These are phyloP conservation scores for Quercus rubra DNA, from an alignment of 306 rosid species.

Conservation along the genomic window DNA sequence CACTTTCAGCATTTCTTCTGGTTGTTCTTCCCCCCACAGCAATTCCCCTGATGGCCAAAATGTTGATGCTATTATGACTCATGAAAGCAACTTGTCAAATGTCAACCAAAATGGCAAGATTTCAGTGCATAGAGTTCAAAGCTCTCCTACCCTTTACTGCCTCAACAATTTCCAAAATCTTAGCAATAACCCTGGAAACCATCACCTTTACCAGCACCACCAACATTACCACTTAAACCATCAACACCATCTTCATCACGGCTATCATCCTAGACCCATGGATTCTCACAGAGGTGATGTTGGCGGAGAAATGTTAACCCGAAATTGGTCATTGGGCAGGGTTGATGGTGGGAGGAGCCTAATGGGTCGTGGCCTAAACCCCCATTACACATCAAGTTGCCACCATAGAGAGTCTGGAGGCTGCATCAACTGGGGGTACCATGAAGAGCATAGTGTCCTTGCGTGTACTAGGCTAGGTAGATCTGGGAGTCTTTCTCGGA, in stretches of 20 bases:
- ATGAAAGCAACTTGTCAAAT: constrained; percentile 17
- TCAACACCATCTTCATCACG: constrained; percentile 7
- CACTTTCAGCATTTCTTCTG: constrained; percentile 27
- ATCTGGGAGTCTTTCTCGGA: constrained; percentile 31
- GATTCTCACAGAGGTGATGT: constrained; percentile 16
- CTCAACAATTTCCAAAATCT: constrained; percentile 26
- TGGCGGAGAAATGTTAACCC: constrained; percentile 28
- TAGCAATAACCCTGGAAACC: background rate
- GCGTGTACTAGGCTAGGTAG: constrained; percentile 26
- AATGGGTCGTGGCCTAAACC: constrained; percentile 15
- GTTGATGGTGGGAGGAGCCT: constrained; percentile 17
- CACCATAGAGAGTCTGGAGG: constrained; percentile 29
- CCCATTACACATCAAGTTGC: constrained; percentile 20
- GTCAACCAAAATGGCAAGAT: background rate
- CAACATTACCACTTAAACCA: constrained; percentile 13
- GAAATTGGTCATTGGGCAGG: constrained; percentile 20
- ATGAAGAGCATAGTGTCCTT: constrained; percentile 25
- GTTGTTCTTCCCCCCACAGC: constrained; percentile 69
- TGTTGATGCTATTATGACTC: background rate
- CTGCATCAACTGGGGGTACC: constrained; percentile 8
- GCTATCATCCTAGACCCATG: constrained; percentile 14
- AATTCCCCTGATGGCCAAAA: constrained; percentile 53
- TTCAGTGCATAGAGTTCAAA: constrained; percentile 50
- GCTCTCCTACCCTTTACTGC: constrained; percentile 60
- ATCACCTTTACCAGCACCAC: constrained; percentile 15